Evolutionary conservation across 2,329 filamentous ascomycete genomes (phyloP).

Genomic region (Penicillium sclerotigenum): DNA sequence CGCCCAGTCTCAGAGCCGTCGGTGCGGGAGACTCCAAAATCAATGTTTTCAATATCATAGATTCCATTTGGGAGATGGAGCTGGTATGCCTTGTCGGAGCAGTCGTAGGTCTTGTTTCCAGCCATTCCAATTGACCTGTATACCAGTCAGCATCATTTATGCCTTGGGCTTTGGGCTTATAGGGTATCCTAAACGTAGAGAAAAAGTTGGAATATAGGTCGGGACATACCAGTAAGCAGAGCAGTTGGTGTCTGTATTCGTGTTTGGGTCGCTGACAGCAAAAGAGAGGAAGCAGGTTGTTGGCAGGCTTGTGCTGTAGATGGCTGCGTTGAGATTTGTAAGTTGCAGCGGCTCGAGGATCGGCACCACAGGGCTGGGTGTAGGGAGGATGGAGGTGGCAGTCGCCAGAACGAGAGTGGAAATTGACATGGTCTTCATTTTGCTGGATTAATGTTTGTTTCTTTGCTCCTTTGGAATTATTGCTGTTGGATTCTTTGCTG

Average conservation of each 20-base stretch:
- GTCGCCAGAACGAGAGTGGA: slow-evolving; percentile 8
- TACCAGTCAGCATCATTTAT: not conserved
- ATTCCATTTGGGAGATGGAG: slow-evolving; percentile 15
- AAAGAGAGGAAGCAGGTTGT: slow-evolving; percentile 6
- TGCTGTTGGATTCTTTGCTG: not conserved
- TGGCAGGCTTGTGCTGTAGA: slow-evolving; percentile 9
- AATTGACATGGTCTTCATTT: slow-evolving; percentile 14
- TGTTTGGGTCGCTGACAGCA: slow-evolving; percentile 17
- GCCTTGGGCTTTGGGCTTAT: not conserved
- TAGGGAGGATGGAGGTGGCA: slow-evolving; percentile 8
- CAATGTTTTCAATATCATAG: slow-evolving; percentile 17
- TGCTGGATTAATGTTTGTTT: not conserved
- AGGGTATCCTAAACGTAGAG: not conserved
- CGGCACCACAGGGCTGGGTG: slow-evolving; percentile 3
- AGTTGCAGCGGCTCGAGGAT: slow-evolving; percentile 10
- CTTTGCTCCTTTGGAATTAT: not conserved
- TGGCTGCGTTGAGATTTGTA: slow-evolving; percentile 6
- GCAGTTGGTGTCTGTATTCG: slow-evolving; percentile 8
- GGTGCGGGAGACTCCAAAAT: slow-evolving; percentile 9
- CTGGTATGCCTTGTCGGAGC: slow-evolving; percentile 11
- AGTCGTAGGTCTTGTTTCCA: slow-evolving; percentile 11
- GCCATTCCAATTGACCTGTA: slow-evolving; percentile 12
- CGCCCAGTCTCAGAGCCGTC: slow-evolving; percentile 10
- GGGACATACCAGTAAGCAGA: slow-evolving; percentile 13
- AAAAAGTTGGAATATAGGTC: not conserved